Base-by-base conservation (phyloP, 495 filamentous ascomycete species). In the Tuber brumale region DNA sequence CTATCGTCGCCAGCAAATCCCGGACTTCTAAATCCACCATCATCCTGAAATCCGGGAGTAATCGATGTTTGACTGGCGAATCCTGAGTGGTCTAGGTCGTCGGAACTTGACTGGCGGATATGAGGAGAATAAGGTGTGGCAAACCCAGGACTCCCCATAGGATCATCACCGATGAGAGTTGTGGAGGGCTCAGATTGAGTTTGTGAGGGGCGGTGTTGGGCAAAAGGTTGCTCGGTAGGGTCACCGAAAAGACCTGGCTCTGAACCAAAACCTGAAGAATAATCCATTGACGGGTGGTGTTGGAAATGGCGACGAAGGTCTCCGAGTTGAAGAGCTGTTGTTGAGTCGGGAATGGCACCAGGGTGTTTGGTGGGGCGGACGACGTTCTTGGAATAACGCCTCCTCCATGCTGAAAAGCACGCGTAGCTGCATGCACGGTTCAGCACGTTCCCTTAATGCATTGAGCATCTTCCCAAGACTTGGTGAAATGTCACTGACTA, bases 141-240 rank as follows among this genome's bases (percentile, higher is more conserved):
- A 69, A 80, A 80, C 35, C 57, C 57, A 0, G 78, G 76, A 21
- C 46, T 69, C 41, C 72, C 43, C 39, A 46, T 45, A 4, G 79
- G 74, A 18, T 81, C 80, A 41, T 81, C 76, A 44, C 43, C 42
- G 46, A 80, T 70, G 43, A 70, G 76, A 16, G 70, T 41, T 57
- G 78, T 45, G 5, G 79, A 75, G 46, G 48, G 35, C 43, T 69
- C 27, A 39, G 48, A 72, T 61, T 71, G 51, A 46, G 39, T 76
- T 39, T 35, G 69, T 46, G 61, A 42, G 70, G 72, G 45, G 74
- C 70, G 74, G 44, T 48, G 76, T 41, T 80, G 78, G 39, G 81
- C 80, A 43, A 82, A 82, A 12, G 81, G 81, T 21, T 82, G 77
- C 45, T 82, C 81, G 48, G 77, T 72, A 46, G 79, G 80, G 66